Percentiles rank a stretch among this genome's conserved stretches.
Conservation (phyloP, 441 rosid species). For the Raphanus hybrid region DNA sequence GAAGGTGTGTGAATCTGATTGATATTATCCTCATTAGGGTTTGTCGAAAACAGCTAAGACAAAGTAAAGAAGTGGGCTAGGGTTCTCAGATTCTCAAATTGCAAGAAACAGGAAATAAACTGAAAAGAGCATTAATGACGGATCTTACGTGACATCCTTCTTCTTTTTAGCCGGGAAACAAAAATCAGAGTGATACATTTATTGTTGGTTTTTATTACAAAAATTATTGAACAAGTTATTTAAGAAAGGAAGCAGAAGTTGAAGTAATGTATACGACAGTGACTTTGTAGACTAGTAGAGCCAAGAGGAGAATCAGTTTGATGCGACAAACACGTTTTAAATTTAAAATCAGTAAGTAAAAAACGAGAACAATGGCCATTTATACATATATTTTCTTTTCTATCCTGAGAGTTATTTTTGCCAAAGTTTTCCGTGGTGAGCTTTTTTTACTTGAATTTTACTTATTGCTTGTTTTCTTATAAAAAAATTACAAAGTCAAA, state of each 20-base stretch:
- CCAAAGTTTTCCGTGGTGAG: constrained; percentile 36
- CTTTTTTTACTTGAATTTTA: constrained; percentile 16
- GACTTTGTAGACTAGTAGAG: constrained; percentile 39
- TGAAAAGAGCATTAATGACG: constrained; percentile 28
- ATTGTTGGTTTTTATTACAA: constrained; percentile 27
- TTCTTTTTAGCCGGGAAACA: constrained; percentile 30
- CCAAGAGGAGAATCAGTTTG: constrained; percentile 22
- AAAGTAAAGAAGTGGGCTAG: constrained; percentile 44
- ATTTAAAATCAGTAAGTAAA: not conserved
- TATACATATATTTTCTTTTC: not conserved
- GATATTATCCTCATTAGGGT: not conserved
- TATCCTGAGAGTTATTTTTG: constrained; percentile 34
- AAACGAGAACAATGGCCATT: not conserved
- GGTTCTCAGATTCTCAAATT: constrained; percentile 33
- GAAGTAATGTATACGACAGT: constrained; percentile 46
- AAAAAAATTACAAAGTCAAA: constrained; percentile 9
- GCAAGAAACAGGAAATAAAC: constrained; percentile 44
- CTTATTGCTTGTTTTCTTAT: constrained; percentile 12
- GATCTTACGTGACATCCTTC: constrained; percentile 36
- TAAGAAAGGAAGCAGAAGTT: constrained; percentile 48
- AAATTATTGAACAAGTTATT: constrained; percentile 32
- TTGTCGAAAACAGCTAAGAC: constrained; percentile 37
- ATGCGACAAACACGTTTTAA: constrained; percentile 38
- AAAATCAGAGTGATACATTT: constrained; percentile 30
- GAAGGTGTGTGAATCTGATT: constrained; percentile 19